Percentiles rank a stretch among this genome's conserved stretches.
These are phyloP conservation scores for Kurtzmaniella quercitrusa DNA, from an alignment of 1,139 yeast genomes.

Conservation along the genomic window DNA sequence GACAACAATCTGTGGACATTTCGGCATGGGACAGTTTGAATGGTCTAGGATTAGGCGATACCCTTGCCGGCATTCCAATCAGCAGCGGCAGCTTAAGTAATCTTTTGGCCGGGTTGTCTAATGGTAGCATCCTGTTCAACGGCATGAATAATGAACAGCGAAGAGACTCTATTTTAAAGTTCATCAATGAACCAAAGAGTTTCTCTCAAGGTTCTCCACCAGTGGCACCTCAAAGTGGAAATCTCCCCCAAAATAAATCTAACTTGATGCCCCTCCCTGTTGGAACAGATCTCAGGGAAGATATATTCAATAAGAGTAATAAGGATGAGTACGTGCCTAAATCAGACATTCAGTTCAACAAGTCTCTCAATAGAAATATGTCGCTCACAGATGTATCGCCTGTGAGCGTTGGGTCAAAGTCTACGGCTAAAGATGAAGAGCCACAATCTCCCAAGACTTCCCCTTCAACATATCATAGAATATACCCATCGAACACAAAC, in stretches of 20 bases:
- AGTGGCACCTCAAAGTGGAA: constrained; percentile 4
- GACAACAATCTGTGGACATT: constrained; percentile 10
- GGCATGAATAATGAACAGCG: constrained; percentile 43
- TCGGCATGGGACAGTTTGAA: constrained; percentile 24
- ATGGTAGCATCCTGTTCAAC: constrained; percentile 38
- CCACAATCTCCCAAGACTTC: constrained; percentile 45
- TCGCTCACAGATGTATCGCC: not conserved
- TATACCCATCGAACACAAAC: not conserved
- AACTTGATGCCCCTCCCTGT: constrained; percentile 2
- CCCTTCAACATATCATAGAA: constrained; percentile 21
- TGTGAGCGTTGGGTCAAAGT: constrained; percentile 26
- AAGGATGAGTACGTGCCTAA: constrained; percentile 1
- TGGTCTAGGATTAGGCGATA: constrained; percentile 17
- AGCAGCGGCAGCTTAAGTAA: constrained; percentile 33
- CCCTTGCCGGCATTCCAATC: constrained; percentile 24
- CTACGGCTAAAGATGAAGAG: constrained; percentile 30
- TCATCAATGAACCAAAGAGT: constrained; percentile 30
- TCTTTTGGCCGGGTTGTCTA: constrained; percentile 34
- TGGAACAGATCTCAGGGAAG: constrained; percentile 33
- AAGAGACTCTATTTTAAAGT: constrained; percentile 38
- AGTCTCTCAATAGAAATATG: not conserved
- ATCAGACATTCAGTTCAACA: not conserved
- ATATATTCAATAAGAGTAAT: constrained; percentile 33
- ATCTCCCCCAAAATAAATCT: constrained; percentile 1
- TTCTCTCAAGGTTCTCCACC: not conserved